Evolutionary conservation across 1,139 yeast genomes (phyloP).

Genomic region (Kodamaea fungicola): DNA sequence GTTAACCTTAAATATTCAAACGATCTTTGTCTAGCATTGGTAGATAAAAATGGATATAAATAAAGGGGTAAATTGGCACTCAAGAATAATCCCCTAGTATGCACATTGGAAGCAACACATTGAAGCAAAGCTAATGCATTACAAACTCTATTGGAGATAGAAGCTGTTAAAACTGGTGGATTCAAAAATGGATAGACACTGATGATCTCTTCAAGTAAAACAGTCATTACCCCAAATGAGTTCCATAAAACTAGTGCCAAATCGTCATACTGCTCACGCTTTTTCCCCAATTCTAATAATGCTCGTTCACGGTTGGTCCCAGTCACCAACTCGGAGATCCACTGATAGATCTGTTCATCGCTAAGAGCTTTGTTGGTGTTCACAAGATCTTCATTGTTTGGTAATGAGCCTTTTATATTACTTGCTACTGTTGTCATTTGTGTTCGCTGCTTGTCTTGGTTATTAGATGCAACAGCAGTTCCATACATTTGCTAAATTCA

Average conservation of each 20-base stretch:
- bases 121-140: constrained; percentile 92
- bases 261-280: constrained; percentile 92
- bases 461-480: constrained; percentile 4
- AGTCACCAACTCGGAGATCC: constrained; percentile 86
- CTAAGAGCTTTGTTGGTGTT: constrained; percentile 58
- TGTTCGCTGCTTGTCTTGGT: constrained; percentile 3
- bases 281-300: constrained; percentile 83
- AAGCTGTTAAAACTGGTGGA: constrained; percentile 82
- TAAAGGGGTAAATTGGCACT: constrained; percentile 91
- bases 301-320: constrained; percentile 95
- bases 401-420: too few relatives aligned
- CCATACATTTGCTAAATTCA: constrained; percentile 4
- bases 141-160: constrained; percentile 91
- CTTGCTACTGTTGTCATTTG: not conserved
- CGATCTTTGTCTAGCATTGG: constrained; percentile 86
- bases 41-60: constrained; percentile 87
- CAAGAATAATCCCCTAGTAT: constrained; percentile 78
- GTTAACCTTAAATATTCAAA: constrained; percentile 92
- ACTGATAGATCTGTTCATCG: constrained; percentile 82
- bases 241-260: constrained; percentile 92
- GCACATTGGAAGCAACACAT: constrained; percentile 94
- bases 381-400: not conserved
- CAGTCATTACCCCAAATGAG: constrained; percentile 94
- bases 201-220: constrained; percentile 82
- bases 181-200: constrained; percentile 85